phyloP scores from a whole-genome alignment of 139 green algal species.

The Pleodorina starrii region DNA sequence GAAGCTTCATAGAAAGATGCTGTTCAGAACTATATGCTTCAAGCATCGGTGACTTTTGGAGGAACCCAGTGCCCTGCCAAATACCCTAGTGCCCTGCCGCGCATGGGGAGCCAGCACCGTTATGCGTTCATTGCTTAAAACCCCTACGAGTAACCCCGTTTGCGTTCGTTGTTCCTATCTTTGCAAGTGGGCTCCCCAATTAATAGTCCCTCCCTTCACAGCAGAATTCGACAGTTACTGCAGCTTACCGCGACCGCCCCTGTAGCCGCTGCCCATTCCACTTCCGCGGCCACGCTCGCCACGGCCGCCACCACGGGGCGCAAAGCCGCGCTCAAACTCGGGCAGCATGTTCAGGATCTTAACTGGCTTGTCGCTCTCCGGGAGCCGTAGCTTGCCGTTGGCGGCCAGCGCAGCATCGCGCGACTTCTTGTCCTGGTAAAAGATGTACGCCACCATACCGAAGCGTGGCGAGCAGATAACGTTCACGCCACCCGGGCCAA shows the following conservation, averaged over 20 bases:
- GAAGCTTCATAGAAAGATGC: no score
- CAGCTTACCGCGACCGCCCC: conserved; percentile 13
- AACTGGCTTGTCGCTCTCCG: conserved; percentile 19
- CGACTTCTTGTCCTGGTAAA: conserved; percentile 20
- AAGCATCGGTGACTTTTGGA: no score
- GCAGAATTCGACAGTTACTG: no score
- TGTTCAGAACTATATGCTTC: no score
- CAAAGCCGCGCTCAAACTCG: conserved; percentile 36
- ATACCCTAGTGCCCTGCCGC: no score
- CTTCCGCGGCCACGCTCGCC: conserved; percentile 33
- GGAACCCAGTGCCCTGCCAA: no score
- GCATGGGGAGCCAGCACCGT: no score
- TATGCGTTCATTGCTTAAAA: no score
- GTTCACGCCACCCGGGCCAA: conserved; percentile 14
- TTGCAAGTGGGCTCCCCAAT: no score
- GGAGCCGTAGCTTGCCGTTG: conserved; percentile 37
- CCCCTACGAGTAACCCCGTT: no score
- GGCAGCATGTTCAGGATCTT: conserved; percentile 18
- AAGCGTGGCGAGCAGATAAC: conserved; percentile 42
- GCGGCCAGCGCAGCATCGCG: background rate
- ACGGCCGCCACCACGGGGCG: conserved; percentile 10
- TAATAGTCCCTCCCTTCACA: no score
- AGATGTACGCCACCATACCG: conserved; percentile 44
- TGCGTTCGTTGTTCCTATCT: no score
- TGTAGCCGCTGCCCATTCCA: conserved; percentile 25